Base-by-base conservation (phyloP, 1,284 basidiomycete species). In the Acaromyces ingoldii region DNA sequence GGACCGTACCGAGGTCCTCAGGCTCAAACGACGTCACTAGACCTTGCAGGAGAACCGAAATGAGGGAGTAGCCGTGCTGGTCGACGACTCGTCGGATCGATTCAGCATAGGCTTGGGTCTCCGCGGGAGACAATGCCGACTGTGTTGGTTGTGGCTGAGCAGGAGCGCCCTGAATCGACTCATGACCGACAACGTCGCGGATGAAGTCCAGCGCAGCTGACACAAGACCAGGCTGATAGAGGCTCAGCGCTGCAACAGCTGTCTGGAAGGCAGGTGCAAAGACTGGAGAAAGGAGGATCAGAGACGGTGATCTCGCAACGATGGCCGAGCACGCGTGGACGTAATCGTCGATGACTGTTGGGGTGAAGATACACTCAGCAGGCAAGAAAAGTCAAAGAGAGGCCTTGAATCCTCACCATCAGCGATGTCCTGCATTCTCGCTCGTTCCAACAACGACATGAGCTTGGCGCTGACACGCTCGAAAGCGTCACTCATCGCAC, bases 331-430 rank as follows among this genome's bases (percentile, higher is more conserved):
- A 79, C 74, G 91, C 82, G 65, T 91, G 89, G 49, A 91, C 76
- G 67, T 93, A 98, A 75, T 99, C 95, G 75, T 98, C 95, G 67
- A 99, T 79, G 30, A 96, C 95, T 95, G 67, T 6, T 58, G 41
- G 50, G n/a, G 57, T 33, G 55, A 10, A 33, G 44, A 43, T 13
- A 6, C 15, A 33, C 24, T 19, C 30, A 90, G 82, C 37, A 92
- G 81, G 9, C 84, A 85, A 40, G 95, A 82, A 84, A 80, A 44
- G 85, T 79, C 77, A 92, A 85, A 34, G 48, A 39, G 48, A 34
- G 10, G 31, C 17, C 31, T 34, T 34, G 58, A 28, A 21, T 39
- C 13, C 51, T 53, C 43, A 57, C 56, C 44, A 45, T 69, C 66
- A 39, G 55, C 53, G 50, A 63, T 42, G 30, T 67, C 57, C 31